Evolutionary conservation across 2,329 filamentous ascomycete genomes (phyloP).

Genomic region (Periconia macrospinosa): DNA sequence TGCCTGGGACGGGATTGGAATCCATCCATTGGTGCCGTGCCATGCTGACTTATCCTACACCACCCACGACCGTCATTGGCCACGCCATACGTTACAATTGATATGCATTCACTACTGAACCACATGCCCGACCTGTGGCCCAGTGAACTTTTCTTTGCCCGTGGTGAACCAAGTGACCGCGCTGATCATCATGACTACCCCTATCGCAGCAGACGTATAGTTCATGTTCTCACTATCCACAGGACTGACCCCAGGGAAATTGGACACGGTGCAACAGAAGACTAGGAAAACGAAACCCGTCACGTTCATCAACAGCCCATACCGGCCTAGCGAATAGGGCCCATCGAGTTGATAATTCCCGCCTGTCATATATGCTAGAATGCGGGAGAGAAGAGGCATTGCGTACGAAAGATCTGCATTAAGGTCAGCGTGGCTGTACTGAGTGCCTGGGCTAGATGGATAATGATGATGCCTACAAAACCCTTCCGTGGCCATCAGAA

Average conservation of each 20-base stretch:
- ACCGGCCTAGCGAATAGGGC: conserved; percentile 51
- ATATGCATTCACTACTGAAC: no score
- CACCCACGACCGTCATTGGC: no score
- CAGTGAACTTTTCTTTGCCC: conserved; percentile 54
- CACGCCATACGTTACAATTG: no score
- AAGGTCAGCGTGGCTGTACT: conserved; percentile 2
- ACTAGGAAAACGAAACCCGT: conserved; percentile 56
- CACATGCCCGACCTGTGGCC: conserved; percentile 42
- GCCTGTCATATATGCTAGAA: conserved; percentile 51
- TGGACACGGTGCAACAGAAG: conserved; percentile 60
- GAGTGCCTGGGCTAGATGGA: not conserved
- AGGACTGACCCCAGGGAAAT: conserved; percentile 55
- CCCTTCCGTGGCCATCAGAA: conserved; percentile 60
- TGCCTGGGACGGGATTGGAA: no score
- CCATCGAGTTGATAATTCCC: conserved; percentile 48
- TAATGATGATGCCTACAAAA: conserved; percentile 48
- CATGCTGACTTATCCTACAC: no score
- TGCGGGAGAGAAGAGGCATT: conserved; percentile 55
- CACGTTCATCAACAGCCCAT: conserved; percentile 50
- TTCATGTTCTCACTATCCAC: conserved; percentile 61
- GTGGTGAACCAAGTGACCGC: conserved; percentile 56
- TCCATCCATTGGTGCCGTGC: no score
- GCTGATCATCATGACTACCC: conserved; percentile 56
- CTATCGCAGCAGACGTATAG: conserved; percentile 60
- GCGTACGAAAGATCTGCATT: conserved; percentile 58